Conservation (phyloP, 2,329 filamentous ascomycete species). For the Botrytis paeoniae region DNA sequence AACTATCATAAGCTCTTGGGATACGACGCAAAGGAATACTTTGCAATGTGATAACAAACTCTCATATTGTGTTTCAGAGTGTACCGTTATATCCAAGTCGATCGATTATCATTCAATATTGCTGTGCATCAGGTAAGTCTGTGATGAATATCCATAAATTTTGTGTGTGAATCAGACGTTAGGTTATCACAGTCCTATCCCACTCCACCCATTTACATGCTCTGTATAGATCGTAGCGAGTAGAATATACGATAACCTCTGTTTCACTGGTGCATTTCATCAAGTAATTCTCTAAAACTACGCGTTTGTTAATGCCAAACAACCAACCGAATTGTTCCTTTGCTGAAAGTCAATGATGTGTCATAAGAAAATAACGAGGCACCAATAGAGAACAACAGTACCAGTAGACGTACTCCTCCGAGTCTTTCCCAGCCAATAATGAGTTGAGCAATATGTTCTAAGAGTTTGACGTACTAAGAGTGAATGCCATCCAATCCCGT, state of each 20-base stretch:
- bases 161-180: not conserved
- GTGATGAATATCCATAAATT: too few species aligned
- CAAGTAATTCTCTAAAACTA: not conserved
- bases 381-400: not conserved
- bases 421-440: not conserved
- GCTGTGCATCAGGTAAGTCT: too few species aligned
- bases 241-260: not conserved
- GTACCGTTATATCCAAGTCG: not conserved
- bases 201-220: not conserved
- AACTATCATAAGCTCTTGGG: not conserved
- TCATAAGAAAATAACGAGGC: not conserved
- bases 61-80: not conserved
- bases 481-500: not conserved
- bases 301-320: not conserved
- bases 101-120: too few species aligned
- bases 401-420: not conserved
- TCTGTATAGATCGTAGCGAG: not conserved
- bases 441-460: not conserved
- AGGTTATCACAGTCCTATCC: not conserved
- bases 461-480: not conserved
- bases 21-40: not conserved
- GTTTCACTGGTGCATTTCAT: not conserved
- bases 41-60: not conserved
- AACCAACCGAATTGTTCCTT: not conserved
- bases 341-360: not conserved